These are phyloP conservation scores for Tolypocladium nubicola DNA, from an alignment of 2,329 filamentous ascomycete species.

Conservation along the genomic window DNA sequence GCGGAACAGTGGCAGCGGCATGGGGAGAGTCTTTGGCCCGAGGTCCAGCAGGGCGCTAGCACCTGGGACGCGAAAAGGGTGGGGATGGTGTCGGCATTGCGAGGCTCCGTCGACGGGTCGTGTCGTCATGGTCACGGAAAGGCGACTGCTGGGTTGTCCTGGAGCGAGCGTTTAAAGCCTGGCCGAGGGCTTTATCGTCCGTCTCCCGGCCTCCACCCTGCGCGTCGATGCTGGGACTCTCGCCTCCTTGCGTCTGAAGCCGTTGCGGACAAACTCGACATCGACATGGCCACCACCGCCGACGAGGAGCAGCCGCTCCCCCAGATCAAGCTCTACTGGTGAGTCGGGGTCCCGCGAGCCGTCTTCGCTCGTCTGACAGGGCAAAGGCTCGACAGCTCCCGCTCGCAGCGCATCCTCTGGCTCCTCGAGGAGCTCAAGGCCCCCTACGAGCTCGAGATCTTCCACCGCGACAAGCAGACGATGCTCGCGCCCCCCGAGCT, in stretches of 20 bases:
- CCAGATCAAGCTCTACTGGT: constrained; percentile 58
- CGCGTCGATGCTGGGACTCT: neutral
- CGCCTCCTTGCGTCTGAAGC: too few relatives aligned
- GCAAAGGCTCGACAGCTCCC: constrained; percentile 69
- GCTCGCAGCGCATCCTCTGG: constrained; percentile 76
- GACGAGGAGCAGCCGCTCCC: constrained; percentile 17
- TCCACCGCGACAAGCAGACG: constrained; percentile 54
- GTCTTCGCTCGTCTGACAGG: constrained; percentile 4
- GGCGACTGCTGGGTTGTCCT: neutral
- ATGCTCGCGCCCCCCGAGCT: constrained; percentile 67
- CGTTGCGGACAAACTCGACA: too few relatives aligned
- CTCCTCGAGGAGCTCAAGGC: constrained; percentile 74
- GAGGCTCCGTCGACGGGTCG: neutral
- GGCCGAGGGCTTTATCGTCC: neutral
- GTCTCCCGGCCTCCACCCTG: neutral
- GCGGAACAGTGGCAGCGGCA: neutral
- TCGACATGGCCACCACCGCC: constrained; percentile 2
- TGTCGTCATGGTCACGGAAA: neutral
- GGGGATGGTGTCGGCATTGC: neutral
- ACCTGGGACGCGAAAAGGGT: neutral
- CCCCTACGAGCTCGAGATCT: constrained; percentile 69
- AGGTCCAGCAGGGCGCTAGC: neutral
- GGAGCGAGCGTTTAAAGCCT: neutral
- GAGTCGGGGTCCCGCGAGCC: neutral
- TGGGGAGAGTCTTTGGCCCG: neutral